Percentiles rank a stretch among this genome's conserved stretches.
Evolutionary conservation across 2,329 filamentous ascomycete species (phyloP).

Genomic region (Cylindrodendrum hubeiense): DNA sequence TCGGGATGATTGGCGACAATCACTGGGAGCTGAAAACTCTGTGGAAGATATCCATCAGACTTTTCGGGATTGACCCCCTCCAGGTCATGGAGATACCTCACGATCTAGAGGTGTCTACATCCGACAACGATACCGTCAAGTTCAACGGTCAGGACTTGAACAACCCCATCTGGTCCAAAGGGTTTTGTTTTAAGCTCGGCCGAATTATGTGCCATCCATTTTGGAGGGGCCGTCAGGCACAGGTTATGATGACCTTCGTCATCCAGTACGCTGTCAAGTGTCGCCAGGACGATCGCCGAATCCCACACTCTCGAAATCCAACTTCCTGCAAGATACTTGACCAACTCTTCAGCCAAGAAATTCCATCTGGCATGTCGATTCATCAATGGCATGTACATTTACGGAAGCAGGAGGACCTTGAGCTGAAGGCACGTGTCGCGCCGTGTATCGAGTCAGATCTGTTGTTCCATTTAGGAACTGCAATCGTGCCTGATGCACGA

Average conservation of each 20-base stretch:
- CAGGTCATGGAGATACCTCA: neutral
- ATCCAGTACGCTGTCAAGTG: neutral
- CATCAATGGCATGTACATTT: neutral
- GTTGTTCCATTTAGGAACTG: neutral
- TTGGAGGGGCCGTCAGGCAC: neutral
- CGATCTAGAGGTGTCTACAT: neutral
- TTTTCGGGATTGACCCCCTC: neutral
- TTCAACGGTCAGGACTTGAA: neutral
- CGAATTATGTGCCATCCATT: neutral
- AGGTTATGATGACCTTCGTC: neutral
- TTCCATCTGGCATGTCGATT: neutral
- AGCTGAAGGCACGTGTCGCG: too few relatives aligned
- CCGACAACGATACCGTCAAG: neutral
- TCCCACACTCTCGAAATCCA: neutral
- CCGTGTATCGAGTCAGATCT: neutral
- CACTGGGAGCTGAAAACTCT: neutral
- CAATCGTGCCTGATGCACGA: neutral
- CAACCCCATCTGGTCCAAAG: neutral
- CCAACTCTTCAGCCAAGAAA: neutral
- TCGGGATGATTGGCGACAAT: neutral
- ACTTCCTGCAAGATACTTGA: neutral
- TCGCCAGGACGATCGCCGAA: neutral
- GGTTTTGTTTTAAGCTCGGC: neutral
- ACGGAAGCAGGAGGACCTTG: too few relatives aligned
- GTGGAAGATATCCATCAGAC: neutral